Base-by-base conservation (phyloP, 1,284 basidiomycete species). In the Paramarasmius palmivorus region DNA sequence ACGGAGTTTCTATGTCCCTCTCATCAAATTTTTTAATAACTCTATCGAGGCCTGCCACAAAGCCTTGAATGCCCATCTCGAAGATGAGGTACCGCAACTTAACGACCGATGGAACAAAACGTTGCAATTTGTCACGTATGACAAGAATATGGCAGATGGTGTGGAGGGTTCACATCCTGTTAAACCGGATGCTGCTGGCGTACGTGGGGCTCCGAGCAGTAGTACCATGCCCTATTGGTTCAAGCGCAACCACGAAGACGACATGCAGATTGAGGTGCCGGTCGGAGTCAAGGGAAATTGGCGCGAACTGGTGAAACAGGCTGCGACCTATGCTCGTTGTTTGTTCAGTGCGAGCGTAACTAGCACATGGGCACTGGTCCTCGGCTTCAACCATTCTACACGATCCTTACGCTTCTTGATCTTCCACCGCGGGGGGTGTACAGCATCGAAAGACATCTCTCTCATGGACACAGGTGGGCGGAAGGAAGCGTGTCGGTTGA, bases 361-460 rank as follows among this genome's bases (percentile, higher is more conserved):
- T 35, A 41, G 50, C 15, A 35, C 38, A n/a, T 56, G 50, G 22
- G 35, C 45, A 6, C 34, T 50, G 42, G 50, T 57, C 4, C 32
- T 54, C 15, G 50, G 38, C 10, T 57, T 54, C 47, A 42, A 57
- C 37, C 44, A 54, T 20, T 17, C 26, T 15, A 37, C 40, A 15
- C 22, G 17, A 14, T 17, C n/a, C 15, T 32, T 59, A 26, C 55
- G 55, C 23, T 53, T 59, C 15, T 42, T 47, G 14, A 50, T 57
- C 34, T 59, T 23, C 29, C 48, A 54, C 38, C 47, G 51, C 15
- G 48, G 51, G 5, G 57, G 57, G n/a, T 41, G 55, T 17, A 49
- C 49, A 34, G 50, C 57, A n/a, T 55, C 49, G 29, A 46, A 14
- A 17, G 48, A 15, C 4, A 48, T 57, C 12, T 9, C 55, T 46